phyloP scores from a whole-genome alignment of 2,329 filamentous ascomycete genomes.

The Helminthosporium solani region DNA sequence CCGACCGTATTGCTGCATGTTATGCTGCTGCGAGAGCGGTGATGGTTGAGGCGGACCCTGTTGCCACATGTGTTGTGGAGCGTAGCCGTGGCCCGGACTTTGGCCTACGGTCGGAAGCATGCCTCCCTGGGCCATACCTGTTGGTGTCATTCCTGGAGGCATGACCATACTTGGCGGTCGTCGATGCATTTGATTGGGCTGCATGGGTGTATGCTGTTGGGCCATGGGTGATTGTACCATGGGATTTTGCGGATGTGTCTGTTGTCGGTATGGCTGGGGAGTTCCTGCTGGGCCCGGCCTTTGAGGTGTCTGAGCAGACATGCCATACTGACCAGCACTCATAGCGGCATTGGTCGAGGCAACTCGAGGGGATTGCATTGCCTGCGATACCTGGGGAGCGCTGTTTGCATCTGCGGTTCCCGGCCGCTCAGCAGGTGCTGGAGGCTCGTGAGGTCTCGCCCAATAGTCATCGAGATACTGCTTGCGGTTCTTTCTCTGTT shows the following conservation, averaged over 20 bases:
- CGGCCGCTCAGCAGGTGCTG: constrained; percentile 52
- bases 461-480: constrained; percentile 81
- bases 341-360: constrained; percentile 60
- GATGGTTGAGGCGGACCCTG: constrained; percentile 51
- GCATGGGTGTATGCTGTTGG: constrained; percentile 62
- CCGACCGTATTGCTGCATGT: constrained; percentile 47
- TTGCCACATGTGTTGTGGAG: constrained; percentile 51
- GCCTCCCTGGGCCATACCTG: constrained; percentile 39
- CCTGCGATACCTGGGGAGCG: constrained; percentile 45
- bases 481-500: constrained; percentile 74
- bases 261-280: constrained; percentile 67
- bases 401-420: constrained; percentile 42
- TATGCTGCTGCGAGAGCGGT: constrained; percentile 49
- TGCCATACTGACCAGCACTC: constrained; percentile 55
- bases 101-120: constrained; percentile 45
- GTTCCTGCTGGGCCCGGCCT: constrained; percentile 64
- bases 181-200: constrained; percentile 64
- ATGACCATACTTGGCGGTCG: constrained; percentile 61
- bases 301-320: constrained; percentile 59
- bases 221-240: constrained; percentile 73
- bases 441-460: constrained; percentile 78
- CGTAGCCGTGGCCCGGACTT: constrained; percentile 49
- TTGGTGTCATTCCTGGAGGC: constrained; percentile 30
- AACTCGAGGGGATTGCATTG: constrained; percentile 53
- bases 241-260: constrained; percentile 68